phyloP scores from a whole-genome alignment of 2,329 filamentous ascomycete genomes.

The Alternaria atra region DNA sequence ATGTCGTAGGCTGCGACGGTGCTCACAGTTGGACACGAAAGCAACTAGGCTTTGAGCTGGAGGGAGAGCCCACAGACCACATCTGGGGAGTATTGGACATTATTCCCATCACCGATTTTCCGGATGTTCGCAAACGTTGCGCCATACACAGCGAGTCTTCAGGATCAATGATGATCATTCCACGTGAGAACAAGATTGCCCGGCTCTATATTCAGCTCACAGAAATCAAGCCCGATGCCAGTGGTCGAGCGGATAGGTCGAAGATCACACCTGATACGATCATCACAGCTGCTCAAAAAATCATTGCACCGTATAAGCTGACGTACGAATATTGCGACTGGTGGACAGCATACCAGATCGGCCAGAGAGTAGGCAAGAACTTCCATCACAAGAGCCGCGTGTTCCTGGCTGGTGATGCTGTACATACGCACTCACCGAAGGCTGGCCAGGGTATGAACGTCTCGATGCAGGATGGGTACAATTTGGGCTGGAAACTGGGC shows the following conservation, averaged over 20 bases:
- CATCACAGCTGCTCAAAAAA: conserved; percentile 69
- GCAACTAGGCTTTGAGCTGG: conserved; percentile 64
- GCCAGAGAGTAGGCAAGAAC: conserved; percentile 68
- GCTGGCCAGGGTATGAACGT: conserved; percentile 78
- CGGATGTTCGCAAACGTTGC: conserved; percentile 67
- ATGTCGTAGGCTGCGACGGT: conserved; percentile 73
- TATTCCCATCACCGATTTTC: conserved; percentile 65
- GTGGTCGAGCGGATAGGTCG: conserved; percentile 63
- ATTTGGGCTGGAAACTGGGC: conserved; percentile 66
- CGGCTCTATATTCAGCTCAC: conserved; percentile 72
- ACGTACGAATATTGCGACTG: conserved; percentile 71
- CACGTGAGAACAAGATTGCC: conserved; percentile 69
- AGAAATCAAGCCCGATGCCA: conserved; percentile 56
- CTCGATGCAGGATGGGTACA: conserved; percentile 72
- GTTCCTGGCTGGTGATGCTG: conserved; percentile 75
- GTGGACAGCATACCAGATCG: conserved; percentile 75
- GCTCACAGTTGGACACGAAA: conserved; percentile 72
- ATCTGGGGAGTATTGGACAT: conserved; percentile 65
- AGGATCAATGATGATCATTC: conserved; percentile 72
- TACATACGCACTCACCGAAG: conserved; percentile 67
- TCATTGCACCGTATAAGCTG: conserved; percentile 72
- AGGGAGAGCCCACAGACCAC: conserved; percentile 64
- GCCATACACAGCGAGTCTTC: conserved; percentile 65
- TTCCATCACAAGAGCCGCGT: conserved; percentile 67
- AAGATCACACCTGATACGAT: conserved; percentile 72